Evolutionary conservation across 1,139 yeast species (phyloP).

Genomic region (Pichia sp.): DNA sequence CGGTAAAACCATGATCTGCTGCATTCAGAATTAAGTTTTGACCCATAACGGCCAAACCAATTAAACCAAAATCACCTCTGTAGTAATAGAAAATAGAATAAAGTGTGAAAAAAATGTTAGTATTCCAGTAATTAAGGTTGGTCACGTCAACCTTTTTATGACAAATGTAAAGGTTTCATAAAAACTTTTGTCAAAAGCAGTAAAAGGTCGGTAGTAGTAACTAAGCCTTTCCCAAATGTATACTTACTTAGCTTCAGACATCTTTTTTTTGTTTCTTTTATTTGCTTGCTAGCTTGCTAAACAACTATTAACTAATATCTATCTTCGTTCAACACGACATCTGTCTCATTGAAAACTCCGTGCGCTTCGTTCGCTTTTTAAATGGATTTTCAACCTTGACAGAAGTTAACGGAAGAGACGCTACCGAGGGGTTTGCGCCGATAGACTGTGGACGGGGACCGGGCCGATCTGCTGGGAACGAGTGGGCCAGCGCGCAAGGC

Average conservation of each 20-base stretch:
- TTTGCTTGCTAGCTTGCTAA: neutral
- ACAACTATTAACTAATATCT: neutral
- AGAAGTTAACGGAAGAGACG: neutral
- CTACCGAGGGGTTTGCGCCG: neutral
- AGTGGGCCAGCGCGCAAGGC: too few species aligned
- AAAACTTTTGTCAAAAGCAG: too few species aligned
- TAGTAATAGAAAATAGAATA: neutral
- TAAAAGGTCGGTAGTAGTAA: too few species aligned
- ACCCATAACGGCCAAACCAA: slow-evolving; percentile 99
- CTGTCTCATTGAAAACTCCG: neutral
- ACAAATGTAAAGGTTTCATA: too few species aligned
- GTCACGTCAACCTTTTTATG: neutral
- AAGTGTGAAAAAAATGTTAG: neutral
- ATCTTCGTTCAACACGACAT: too few species aligned
- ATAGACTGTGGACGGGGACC: too few species aligned
- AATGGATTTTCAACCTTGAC: neutral
- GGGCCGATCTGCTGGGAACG: too few species aligned
- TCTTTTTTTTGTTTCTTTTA: neutral
- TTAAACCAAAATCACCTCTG: slow-evolving; percentile 96
- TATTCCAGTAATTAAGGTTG: neutral
- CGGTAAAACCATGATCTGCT: slow-evolving; percentile 97
- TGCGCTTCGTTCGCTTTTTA: neutral
- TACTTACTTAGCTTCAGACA: slow-evolving; percentile 14
- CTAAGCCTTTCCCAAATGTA: too few species aligned
- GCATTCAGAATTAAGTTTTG: slow-evolving; percentile 96